phyloP scores from a whole-genome alignment of 805 yeast species.

The Saccharomycopsis fibuligera region DNA sequence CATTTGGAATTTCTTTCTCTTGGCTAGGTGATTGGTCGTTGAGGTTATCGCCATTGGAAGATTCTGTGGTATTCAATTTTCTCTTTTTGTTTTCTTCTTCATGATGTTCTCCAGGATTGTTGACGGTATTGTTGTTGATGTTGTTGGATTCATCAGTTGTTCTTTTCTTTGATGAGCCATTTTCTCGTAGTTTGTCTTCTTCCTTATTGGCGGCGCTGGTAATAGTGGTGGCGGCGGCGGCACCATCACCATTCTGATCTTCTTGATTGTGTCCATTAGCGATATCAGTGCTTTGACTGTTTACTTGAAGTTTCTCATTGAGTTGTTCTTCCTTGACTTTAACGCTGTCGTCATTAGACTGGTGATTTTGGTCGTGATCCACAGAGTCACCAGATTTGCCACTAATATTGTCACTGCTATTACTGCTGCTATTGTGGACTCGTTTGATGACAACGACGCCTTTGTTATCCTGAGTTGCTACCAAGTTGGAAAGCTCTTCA shows the following conservation, averaged over 20 bases:
- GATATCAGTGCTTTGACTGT: not conserved
- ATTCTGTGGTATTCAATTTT: not conserved
- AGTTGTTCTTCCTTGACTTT: conserved; percentile 1
- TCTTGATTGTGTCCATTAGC: too few relatives aligned
- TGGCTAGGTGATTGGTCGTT: not conserved
- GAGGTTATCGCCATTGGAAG: not conserved
- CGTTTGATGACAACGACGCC: conserved; percentile 2
- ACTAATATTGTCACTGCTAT: not conserved
- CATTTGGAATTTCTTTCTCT: not conserved
- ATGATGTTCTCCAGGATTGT: conserved; percentile 5
- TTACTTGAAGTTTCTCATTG: not conserved
- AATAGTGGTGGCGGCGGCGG: too few relatives aligned
- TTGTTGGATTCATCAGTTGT: conserved; percentile 1
- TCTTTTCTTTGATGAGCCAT: not conserved
- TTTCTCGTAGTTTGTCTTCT: conserved; percentile 6
- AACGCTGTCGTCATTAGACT: not conserved
- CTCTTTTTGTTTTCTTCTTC: not conserved
- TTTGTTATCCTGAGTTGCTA: not conserved
- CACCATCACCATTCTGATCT: too few relatives aligned
- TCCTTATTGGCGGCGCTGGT: conserved; percentile 15
- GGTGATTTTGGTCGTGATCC: not conserved
- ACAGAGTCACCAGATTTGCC: not conserved
- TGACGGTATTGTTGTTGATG: conserved; percentile 1
- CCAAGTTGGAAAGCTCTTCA: not conserved
- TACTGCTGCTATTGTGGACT: not conserved